Base-by-base conservation (phyloP, 1,284 basidiomycete genomes). In the Trichosporon sp. region DNA sequence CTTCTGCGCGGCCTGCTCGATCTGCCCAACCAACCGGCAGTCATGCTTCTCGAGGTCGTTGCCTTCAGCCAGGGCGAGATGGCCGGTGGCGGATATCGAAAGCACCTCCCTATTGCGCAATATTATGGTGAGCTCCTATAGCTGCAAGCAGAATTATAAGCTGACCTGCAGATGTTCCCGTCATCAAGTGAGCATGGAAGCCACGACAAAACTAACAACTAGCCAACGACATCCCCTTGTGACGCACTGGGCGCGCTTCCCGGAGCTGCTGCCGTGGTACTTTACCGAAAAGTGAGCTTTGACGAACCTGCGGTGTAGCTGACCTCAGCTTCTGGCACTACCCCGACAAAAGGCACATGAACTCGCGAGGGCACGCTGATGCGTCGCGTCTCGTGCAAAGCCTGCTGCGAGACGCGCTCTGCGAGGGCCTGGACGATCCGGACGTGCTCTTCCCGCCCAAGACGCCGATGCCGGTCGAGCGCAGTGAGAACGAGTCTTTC, bases 61-160 rank as follows among this genome's bases (percentile, higher is more conserved):
- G 78, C 74, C 7, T 76, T 81, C 59, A 74, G 71, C 62, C 72
- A 63, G 58, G 77, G 75, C 5, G 73, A 71, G 0, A 81, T 81
- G 78, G 76, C 73, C 2, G 77, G 77, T 40, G 78, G 78, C 10
- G 79, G 79, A 0, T 78, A 78, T 8, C 64, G 76, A 29, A 76
- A 76, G 66, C 79, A 81, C 58, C 64, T 79, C 36, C 79, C 79
- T 0, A 77, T 80, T 0, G 79, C 77, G 1, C 72, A 79, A 54
- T 80, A 78, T 63, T 80, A 77, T 62, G 78, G 74, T 73, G 62
- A 65, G 69, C 66, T 14, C 11, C 13, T n/a, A n/a, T n/a, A n/a
- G n/a, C n/a, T n/a, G n/a, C 31, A 21, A 3, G n/a, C 27, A 5
- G 37, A 7, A 19, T 7, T 14, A 40, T 14, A 3, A n/a, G 31